A percentile compares a stretch with the other conserved stretches of the same genome.
Evolutionary conservation across 768 basidiomycete genomes (phyloP).

Genomic region (Hericium coralloides): DNA sequence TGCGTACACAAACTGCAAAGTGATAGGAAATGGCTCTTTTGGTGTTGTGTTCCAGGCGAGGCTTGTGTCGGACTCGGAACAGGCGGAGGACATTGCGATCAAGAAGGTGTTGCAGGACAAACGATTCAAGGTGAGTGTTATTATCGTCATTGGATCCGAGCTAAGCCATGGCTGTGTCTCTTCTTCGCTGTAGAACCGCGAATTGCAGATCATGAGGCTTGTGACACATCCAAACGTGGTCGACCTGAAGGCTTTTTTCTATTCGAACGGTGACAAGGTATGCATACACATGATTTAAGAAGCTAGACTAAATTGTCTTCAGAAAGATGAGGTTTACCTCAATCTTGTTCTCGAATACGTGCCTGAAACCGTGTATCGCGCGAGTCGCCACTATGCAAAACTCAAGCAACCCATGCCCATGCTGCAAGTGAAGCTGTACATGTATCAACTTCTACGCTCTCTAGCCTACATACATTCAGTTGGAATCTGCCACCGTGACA

Average conservation of each 20-base stretch:
- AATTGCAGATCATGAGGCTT: slow-evolving; percentile 97
- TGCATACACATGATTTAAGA: slow-evolving; percentile 14
- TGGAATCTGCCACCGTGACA: slow-evolving; percentile 99
- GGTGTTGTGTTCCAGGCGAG: slow-evolving; percentile 98
- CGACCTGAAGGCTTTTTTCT: slow-evolving; percentile 96
- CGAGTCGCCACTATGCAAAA: slow-evolving; percentile 97
- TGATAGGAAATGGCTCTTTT: slow-evolving; percentile 98
- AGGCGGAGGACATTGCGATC: slow-evolving; percentile 89
- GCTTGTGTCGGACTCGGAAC: slow-evolving; percentile 58
- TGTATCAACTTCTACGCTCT: slow-evolving; percentile 98
- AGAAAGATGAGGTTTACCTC: slow-evolving; percentile 99
- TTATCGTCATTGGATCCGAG: background rate
- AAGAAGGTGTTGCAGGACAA: slow-evolving; percentile 99
- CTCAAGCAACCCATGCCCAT: slow-evolving; percentile 99
- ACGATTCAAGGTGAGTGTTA: slow-evolving; percentile 89
- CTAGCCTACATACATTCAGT: slow-evolving; percentile 99
- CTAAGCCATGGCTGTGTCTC: background rate
- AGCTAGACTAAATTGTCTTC: slow-evolving; percentile 8
- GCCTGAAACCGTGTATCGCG: slow-evolving; percentile 98
- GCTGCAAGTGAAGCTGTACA: slow-evolving; percentile 99
- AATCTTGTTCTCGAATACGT: slow-evolving; percentile 99
- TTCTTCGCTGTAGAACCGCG: slow-evolving; percentile 69
- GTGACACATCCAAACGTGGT: slow-evolving; percentile 97
- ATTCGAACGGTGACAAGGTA: slow-evolving; percentile 99
- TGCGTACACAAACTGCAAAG: slow-evolving; percentile 94